phyloP scores from a whole-genome alignment of 2,329 filamentous ascomycete species.

The Hypoxylon sp. region DNA sequence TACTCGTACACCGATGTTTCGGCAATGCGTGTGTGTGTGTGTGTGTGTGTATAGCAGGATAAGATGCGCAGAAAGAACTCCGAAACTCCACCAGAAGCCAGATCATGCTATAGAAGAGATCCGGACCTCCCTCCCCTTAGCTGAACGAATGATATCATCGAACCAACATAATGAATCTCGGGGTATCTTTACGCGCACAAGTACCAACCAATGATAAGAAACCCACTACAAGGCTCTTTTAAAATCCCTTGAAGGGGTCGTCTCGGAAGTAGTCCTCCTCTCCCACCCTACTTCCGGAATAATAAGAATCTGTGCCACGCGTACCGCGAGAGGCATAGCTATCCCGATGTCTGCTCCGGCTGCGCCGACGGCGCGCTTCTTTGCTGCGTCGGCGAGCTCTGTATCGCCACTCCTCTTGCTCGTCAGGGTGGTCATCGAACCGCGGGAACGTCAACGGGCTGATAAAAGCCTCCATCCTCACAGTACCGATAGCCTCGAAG shows the following conservation, averaged over 20 bases:
- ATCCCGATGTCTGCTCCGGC: conserved; percentile 69
- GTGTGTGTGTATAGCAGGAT: conserved; percentile 12
- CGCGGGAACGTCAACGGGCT: conserved; percentile 69
- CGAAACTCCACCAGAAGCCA: conserved; percentile 34
- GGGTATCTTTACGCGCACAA: conserved; percentile 39
- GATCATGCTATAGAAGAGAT: conserved; percentile 10
- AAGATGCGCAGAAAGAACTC: conserved; percentile 19
- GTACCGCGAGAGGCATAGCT: conserved; percentile 64
- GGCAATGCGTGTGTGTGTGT: conserved; percentile 29
- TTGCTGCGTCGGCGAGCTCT: conserved; percentile 68
- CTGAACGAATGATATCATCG: conserved; percentile 25
- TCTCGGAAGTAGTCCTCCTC: conserved; percentile 72
- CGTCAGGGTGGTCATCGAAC: conserved; percentile 64
- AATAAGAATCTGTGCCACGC: conserved; percentile 64
- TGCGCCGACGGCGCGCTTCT: conserved; percentile 66
- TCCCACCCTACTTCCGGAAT: conserved; percentile 62
- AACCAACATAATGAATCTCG: conserved; percentile 28
- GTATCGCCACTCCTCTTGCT: conserved; percentile 65
- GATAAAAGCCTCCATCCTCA: conserved; percentile 98
- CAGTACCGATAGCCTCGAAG: conserved; percentile 90
- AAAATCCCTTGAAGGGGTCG: conserved; percentile 75
- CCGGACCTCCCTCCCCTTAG: conserved; percentile 6
- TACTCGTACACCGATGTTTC: conserved; percentile 42
- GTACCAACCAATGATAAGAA: conserved; percentile 16
- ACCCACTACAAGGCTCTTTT: conserved; percentile 35